Base-by-base conservation (phyloP, 345 rosid species). In the Kernera saxatilis region DNA sequence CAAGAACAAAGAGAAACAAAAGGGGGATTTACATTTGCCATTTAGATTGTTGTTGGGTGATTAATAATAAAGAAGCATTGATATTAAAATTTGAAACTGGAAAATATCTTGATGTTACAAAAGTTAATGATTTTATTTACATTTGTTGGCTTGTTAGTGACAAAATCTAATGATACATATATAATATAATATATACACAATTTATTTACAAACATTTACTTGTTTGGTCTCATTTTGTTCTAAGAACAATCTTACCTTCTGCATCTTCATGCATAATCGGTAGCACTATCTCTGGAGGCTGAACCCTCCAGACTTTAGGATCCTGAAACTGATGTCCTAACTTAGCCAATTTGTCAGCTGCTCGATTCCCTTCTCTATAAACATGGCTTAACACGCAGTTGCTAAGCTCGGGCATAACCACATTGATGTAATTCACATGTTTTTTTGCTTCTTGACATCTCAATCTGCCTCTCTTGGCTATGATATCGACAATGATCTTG, bases 341-440 rank as follows among this genome's bases (percentile, higher is more conserved):
- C 62, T 77, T 79, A 5, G 96, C 96, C 10, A 88, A 79, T 72
- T 71, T 86, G 79, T 89, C 82, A 1, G 98, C 98, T 11, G 72
- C 93, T 73, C 90, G 73, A 33, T 90, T 90, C 9, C 93, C 97
- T 84, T 93, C 95, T 60, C 93, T 75, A 22, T 84, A 86, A 49
- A 86, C 52, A 75, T 84, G 93, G 67, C 81, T 85, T 14, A 90
- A 58, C 0, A 74, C 32, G 64, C 85, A 85, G 49, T 81, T 86
- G n/a, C 80, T 71, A 11, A 88, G 74, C 69, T 76, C 81, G 9
- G 86, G 88, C 19, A 90, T 77, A 32, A 87, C 86, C 71, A 75
- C 61, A 53, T 82, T 80, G 50, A 90, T 87, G 29, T 80, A 74
- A 12, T 75, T 55, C 25, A 82, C 70, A 43, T 82, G 83, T 50